Evolutionary conservation across 805 yeast genomes (phyloP).

Genomic region (Suhomyces sp.): DNA sequence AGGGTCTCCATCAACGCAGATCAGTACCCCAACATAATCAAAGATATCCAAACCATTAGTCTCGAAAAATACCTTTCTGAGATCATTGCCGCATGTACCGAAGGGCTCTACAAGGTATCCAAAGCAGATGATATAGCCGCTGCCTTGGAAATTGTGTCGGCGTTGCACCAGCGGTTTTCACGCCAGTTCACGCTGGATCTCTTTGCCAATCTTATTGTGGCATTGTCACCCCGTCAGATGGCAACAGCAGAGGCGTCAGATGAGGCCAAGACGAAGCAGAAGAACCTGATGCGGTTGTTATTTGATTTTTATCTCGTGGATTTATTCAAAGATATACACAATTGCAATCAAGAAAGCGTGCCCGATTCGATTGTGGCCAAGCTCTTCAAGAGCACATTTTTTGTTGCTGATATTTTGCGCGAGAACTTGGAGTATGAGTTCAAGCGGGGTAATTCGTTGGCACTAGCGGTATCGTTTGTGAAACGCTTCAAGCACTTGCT

Average conservation of each 20-base stretch:
- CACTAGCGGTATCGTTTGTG: constrained; percentile 47
- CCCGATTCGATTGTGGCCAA: constrained; percentile 44
- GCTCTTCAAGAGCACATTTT: constrained; percentile 17
- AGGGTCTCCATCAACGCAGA: constrained; percentile 57
- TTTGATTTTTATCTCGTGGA: constrained; percentile 61
- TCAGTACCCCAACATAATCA: constrained; percentile 43
- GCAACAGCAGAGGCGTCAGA: constrained; percentile 28
- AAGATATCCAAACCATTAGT: constrained; percentile 61
- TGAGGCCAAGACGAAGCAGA: constrained; percentile 42
- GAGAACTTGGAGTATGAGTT: constrained; percentile 28
- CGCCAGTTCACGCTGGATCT: constrained; percentile 46
- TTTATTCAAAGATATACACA: constrained; percentile 46
- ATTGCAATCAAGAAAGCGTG: constrained; percentile 36
- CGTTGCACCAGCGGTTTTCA: constrained; percentile 73
- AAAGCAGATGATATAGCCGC: constrained; percentile 59
- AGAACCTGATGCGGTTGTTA: constrained; percentile 47
- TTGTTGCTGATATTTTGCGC: constrained; percentile 42
- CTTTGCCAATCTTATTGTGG: constrained; percentile 33
- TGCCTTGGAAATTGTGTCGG: constrained; percentile 64
- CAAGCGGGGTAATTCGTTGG: constrained; percentile 27
- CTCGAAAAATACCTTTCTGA: constrained; percentile 76
- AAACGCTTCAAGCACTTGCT: constrained; percentile 43
- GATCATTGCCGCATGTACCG: constrained; percentile 57
- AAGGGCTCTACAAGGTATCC: constrained; percentile 53
- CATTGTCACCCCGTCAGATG: constrained; percentile 33